Percentiles rank a stretch among this genome's conserved stretches.
Evolutionary conservation across 1,284 basidiomycete species (phyloP).

Genomic region (Ceratorhiza oryzae-sativae): DNA sequence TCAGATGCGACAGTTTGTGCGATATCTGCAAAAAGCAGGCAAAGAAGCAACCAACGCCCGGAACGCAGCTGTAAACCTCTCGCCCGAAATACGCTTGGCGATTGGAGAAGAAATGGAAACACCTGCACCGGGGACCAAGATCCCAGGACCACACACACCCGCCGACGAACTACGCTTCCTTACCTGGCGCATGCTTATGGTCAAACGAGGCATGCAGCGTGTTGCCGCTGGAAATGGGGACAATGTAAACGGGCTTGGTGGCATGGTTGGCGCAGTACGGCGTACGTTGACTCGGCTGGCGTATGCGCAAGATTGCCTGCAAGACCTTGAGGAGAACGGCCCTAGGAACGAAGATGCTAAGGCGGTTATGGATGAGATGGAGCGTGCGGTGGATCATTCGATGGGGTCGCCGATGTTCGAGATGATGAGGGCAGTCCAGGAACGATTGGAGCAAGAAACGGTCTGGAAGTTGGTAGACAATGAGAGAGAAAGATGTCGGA

Average conservation of each 20-base stretch:
- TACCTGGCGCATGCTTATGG: conserved; percentile 22
- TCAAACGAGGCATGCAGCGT: conserved; percentile 21
- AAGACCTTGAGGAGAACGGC: conserved; percentile 9
- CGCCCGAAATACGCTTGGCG: neutral
- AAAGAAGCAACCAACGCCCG: neutral
- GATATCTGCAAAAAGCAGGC: neutral
- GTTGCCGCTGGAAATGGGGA: neutral
- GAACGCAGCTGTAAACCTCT: neutral
- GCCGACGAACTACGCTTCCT: conserved; percentile 6
- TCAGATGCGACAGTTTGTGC: conserved; percentile 16
- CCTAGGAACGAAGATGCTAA: neutral
- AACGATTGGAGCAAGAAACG: neutral
- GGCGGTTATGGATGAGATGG: conserved; percentile 12
- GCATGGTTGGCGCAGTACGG: neutral
- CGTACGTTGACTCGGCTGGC: neutral
- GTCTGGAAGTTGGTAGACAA: conserved; percentile 4
- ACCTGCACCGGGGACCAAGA: neutral
- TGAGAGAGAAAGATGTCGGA: neutral
- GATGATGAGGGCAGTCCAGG: conserved; percentile 3
- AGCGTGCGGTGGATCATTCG: neutral
- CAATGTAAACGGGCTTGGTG: neutral
- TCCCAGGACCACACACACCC: neutral
- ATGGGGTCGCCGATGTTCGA: conserved; percentile 1
- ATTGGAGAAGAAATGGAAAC: conserved; percentile 24
- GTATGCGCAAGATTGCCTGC: conserved; percentile 19